These are phyloP conservation scores for Fragosphaeria purpurea DNA, from an alignment of 2,329 filamentous ascomycete species.

Conservation along the genomic window DNA sequence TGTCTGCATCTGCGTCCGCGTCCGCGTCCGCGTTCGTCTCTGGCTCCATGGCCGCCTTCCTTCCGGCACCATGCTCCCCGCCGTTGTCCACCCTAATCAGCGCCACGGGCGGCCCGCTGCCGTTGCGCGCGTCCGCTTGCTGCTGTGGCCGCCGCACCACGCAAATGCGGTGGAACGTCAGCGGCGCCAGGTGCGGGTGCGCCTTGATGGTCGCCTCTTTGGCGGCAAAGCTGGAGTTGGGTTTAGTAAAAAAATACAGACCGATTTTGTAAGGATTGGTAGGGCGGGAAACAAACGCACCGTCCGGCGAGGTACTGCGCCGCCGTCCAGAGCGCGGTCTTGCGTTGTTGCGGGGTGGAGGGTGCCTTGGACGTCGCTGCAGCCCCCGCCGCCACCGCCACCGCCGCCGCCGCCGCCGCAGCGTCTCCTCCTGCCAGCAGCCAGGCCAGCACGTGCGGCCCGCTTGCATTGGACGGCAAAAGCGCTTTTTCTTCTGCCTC, in stretches of 20 bases:
- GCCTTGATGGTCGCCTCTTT: conserved; percentile 71
- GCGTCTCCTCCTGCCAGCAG: background rate
- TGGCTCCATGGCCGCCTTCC: conserved; percentile 1
- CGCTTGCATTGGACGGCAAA: background rate
- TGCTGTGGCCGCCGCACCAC: conserved; percentile 20
- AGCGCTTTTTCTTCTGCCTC: no score
- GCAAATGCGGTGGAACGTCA: conserved; percentile 53
- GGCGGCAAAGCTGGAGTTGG: conserved; percentile 48
- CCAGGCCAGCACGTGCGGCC: conserved; percentile 2
- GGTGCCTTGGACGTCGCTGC: no score
- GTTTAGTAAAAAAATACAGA: background rate
- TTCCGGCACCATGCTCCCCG: no score
- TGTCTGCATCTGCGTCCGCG: conserved; percentile 3
- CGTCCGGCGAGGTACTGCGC: conserved; percentile 35
- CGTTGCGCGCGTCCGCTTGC: conserved; percentile 2
- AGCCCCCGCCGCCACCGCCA: no score
- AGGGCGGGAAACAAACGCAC: conserved; percentile 16
- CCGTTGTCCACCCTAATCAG: conserved; percentile 20
- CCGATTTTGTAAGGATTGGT: no score
- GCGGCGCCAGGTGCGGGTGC: conserved; percentile 39
- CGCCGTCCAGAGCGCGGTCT: conserved; percentile 23
- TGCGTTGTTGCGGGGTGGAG: no score
- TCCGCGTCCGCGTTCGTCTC: conserved; percentile 7
- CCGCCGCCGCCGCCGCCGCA: no score
- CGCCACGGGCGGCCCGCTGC: conserved; percentile 32